Evolutionary conservation across 2,329 filamentous ascomycete genomes (phyloP).

Genomic region (Calonectria ilicicola): DNA sequence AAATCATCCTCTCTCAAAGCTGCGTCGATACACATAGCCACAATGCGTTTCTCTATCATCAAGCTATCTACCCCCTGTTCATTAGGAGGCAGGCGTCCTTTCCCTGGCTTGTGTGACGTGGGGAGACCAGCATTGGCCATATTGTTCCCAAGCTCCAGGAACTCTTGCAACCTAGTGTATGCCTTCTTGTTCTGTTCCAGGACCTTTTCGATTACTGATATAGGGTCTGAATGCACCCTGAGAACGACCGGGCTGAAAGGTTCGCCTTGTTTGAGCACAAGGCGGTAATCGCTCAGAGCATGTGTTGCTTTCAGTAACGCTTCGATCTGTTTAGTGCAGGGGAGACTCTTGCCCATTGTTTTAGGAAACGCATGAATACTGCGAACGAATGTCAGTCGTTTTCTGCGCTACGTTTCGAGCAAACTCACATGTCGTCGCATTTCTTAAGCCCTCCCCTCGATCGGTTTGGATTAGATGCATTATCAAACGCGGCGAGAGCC

Average conservation of each 20-base stretch:
- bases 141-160: slow-evolving; percentile 76
- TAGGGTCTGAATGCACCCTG: slow-evolving; percentile 80
- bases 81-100: slow-evolving; percentile 27
- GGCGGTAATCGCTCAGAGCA: slow-evolving; percentile 78
- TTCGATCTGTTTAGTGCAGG: slow-evolving; percentile 66
- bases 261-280: slow-evolving; percentile 83
- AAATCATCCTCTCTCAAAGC: slow-evolving; percentile 83
- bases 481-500: slow-evolving; percentile 80
- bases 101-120: slow-evolving; percentile 24
- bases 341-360: slow-evolving; percentile 64
- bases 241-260: slow-evolving; percentile 84
- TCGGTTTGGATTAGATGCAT: slow-evolving; percentile 84
- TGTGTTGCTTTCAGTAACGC: slow-evolving; percentile 80
- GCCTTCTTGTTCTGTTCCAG: slow-evolving; percentile 80
- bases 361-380: slow-evolving; percentile 74
- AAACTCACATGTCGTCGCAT: slow-evolving; percentile 77
- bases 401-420: too few relatives aligned
- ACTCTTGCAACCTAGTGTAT: slow-evolving; percentile 80
- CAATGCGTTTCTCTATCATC: slow-evolving; percentile 73
- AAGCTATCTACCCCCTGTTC: slow-evolving; percentile 46
- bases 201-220: slow-evolving; percentile 78
- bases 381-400: slow-evolving; percentile 32
- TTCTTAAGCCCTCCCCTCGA: slow-evolving; percentile 82
- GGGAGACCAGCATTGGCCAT: slow-evolving; percentile 71
- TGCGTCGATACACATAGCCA: slow-evolving; percentile 84